These are phyloP conservation scores for Colletotrichum liriopes DNA, from an alignment of 2,329 filamentous ascomycete genomes.

Conservation along the genomic window DNA sequence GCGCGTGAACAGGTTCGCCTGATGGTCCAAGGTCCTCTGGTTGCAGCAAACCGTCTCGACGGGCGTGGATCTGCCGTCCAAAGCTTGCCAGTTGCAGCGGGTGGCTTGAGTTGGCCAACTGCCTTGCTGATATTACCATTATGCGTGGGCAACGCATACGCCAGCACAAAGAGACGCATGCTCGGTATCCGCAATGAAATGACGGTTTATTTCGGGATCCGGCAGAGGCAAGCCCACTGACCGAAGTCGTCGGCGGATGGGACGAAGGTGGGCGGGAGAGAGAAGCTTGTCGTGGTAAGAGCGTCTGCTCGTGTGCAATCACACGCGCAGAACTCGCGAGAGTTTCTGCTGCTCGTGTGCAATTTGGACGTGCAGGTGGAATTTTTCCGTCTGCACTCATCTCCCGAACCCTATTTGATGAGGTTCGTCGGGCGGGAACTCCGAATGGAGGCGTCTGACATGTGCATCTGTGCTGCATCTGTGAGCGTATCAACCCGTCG, in stretches of 20 bases:
- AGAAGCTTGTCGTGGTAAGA: not conserved
- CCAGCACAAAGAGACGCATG: constrained; percentile 7
- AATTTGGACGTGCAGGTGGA: constrained; percentile 31
- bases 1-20: constrained; percentile 24
- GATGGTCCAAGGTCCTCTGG: constrained; percentile 21
- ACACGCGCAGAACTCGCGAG: not conserved
- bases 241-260: not conserved
- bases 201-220: constrained; percentile 8
- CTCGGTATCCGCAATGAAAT: not conserved
- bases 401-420: constrained; percentile 31
- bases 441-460: constrained; percentile 18
- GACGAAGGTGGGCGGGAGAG: not conserved
- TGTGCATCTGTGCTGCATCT: not conserved
- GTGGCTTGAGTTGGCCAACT: constrained; percentile 14
- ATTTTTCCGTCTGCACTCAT: constrained; percentile 8
- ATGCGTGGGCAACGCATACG: constrained; percentile 18
- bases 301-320: not conserved
- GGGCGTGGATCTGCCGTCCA: not conserved
- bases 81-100: constrained; percentile 14
- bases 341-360: not conserved
- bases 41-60: constrained; percentile 6
- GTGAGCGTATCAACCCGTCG: not conserved
- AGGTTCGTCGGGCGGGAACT: constrained; percentile 28
- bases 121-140: constrained; percentile 34
- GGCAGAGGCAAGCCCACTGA: constrained; percentile 9